phyloP scores from a whole-genome alignment of 2,329 filamentous ascomycete species.

The Pseudogymnoascus sp. region DNA sequence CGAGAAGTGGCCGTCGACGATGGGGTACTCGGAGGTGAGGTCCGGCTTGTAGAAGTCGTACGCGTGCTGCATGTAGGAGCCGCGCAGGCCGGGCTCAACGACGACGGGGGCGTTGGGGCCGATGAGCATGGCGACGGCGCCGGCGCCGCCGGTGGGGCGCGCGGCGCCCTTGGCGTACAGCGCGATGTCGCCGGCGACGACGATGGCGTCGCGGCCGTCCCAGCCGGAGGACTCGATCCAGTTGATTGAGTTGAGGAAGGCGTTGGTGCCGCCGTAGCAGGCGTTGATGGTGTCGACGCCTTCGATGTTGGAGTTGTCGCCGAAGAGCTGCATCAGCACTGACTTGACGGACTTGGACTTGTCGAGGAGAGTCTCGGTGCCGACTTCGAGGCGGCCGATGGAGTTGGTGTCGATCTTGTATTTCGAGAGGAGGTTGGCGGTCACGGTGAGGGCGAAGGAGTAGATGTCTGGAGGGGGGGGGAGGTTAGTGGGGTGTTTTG shows the following conservation, averaged over 20 bases:
- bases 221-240: conserved; percentile 82
- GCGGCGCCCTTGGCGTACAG: conserved; percentile 78
- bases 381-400: conserved; percentile 74
- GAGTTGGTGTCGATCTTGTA: conserved; percentile 73
- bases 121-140: conserved; percentile 69
- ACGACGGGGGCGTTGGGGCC: conserved; percentile 71
- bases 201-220: conserved; percentile 75
- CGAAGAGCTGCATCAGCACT: conserved; percentile 78
- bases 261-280: conserved; percentile 81
- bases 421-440: conserved; percentile 70
- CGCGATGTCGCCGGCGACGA: conserved; percentile 74
- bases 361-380: conserved; percentile 77
- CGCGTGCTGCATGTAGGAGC: conserved; percentile 72
- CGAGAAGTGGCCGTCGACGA: conserved; percentile 78
- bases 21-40: conserved; percentile 77
- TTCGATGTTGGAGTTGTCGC: conserved; percentile 76
- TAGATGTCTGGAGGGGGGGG: conserved; percentile 61
- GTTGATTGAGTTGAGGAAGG: conserved; percentile 74
- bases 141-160: conserved; percentile 72
- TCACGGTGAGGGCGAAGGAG: conserved; percentile 71
- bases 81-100: conserved; percentile 69
- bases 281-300: conserved; percentile 77
- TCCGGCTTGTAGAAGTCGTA: conserved; percentile 92
- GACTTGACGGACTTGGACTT: conserved; percentile 90
- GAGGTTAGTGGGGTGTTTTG: conserved; percentile 11